These are phyloP conservation scores for Scleroderma citrinum DNA, from an alignment of 768 basidiomycete species.

Conservation along the genomic window DNA sequence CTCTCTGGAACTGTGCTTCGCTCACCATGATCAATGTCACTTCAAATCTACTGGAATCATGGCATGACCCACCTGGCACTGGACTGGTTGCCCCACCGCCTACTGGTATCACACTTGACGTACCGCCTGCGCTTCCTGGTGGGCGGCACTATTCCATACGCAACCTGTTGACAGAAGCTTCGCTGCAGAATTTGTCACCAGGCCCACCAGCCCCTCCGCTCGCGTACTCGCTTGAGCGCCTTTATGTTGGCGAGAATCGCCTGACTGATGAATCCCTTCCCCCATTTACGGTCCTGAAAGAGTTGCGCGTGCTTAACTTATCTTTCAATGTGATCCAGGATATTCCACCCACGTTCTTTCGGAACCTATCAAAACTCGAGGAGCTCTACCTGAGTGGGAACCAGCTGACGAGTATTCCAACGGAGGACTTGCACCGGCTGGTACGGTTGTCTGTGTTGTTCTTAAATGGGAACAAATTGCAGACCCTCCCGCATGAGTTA, in stretches of 20 bases:
- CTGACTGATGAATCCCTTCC: constrained; percentile 76
- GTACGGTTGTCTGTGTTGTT: constrained; percentile 68
- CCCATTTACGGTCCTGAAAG: constrained; percentile 66
- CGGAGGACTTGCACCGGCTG: constrained; percentile 77
- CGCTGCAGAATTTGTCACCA: constrained; percentile 22
- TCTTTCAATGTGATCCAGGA: constrained; percentile 95
- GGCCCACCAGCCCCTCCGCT: constrained; percentile 46
- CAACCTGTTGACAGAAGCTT: constrained; percentile 31
- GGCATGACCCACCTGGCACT: constrained; percentile 56
- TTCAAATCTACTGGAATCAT: constrained; percentile 74
- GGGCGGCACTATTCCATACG: constrained; percentile 17
- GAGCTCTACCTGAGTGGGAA: constrained; percentile 96
- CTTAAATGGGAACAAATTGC: constrained; percentile 89
- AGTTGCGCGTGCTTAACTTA: constrained; percentile 79
- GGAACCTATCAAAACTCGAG: constrained; percentile 62
- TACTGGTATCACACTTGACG: constrained; percentile 20
- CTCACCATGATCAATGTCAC: constrained; percentile 76
- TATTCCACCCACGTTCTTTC: constrained; percentile 72
- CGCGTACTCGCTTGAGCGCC: constrained; percentile 62
- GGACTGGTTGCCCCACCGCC: constrained; percentile 20
- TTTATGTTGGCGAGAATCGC: constrained; percentile 88
- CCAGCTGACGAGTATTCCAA: constrained; percentile 81
- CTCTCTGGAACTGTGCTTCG: constrained; percentile 79
- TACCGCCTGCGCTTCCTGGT: constrained; percentile 8
- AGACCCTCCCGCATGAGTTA: constrained; percentile 88